Base-by-base conservation (phyloP, 371 early-diverging fungal species). In the Globomyces sp. region DNA sequence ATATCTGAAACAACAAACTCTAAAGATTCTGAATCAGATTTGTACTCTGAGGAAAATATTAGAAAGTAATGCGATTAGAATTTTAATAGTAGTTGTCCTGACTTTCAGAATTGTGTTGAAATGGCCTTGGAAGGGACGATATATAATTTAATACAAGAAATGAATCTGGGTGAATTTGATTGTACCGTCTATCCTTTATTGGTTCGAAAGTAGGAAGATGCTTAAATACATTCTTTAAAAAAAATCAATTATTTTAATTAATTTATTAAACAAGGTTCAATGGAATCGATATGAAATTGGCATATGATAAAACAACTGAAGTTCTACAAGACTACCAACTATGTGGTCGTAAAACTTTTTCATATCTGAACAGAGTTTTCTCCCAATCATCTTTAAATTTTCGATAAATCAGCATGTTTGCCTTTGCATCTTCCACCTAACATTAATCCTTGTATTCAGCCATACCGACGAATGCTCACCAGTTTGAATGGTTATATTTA, bases 381-480 rank as follows among this genome's bases (percentile, higher is more conserved):
- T 98, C 98, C 98, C 98, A 98, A 9, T 87, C 85, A 0, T 74
- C 74, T 73, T 89, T 88, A 45, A 85, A 87, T 68, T 86, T 86
- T 64, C 89, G 86, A 77, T 92, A 98, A 4, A 98, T 69, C 51
- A 92, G 67, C 87, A 98, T 95, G 3, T 95, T 85, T 41, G 90
- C 90, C 66, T 87, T 81, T 1, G 98, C 98, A 77, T 98, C 99
- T 64, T 91, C 91, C 2, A 4, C 10, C 34, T 51, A 51, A 51
- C 4, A 10, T 10, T 10, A 51, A n/a, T 4, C 10, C 24, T 24
- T 24, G 24, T 24, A 24, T 24, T 24, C 34, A 51, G 13, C 51
- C 34, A 10, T 1, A 92, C 90, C n/a, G 94, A 92, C 6, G 90
- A 92, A 75, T 98, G 98, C 66, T 79, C 81, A n/a, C 92, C 94